Conservation (phyloP, 208 protist genomes). For the Naegleria lovaniensis region DNA sequence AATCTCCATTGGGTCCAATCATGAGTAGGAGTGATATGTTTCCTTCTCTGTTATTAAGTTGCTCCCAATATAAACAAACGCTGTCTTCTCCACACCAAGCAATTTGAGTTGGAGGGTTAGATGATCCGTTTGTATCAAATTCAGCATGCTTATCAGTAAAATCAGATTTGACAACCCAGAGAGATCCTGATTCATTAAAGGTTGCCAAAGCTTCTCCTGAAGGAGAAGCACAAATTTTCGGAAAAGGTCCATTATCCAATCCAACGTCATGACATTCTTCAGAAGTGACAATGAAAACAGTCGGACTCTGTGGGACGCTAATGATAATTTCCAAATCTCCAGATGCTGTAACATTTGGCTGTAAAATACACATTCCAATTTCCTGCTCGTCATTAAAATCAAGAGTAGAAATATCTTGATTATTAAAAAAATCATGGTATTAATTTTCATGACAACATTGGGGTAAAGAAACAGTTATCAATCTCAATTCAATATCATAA, state of each 20-base stretch:
- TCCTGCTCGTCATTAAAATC: constrained; percentile 6
- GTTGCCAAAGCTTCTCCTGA: not conserved
- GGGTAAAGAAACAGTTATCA: not conserved
- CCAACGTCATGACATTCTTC: not conserved
- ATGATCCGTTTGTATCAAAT: constrained; percentile 21
- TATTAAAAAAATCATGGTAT: no score
- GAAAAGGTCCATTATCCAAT: constrained; percentile 25
- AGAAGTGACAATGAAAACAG: not conserved
- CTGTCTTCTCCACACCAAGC: constrained; percentile 32
- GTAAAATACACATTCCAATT: constrained; percentile 12
- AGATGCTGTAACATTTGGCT: not conserved
- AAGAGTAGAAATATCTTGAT: not conserved
- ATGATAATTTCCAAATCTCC: not conserved
- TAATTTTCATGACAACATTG: not conserved
- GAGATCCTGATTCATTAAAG: not conserved
- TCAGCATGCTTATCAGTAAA: constrained; percentile 18
- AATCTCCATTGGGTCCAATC: constrained; percentile 27
- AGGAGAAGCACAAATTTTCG: not conserved
- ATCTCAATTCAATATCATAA: not conserved
- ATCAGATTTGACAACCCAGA: constrained; percentile 18
- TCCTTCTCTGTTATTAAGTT: constrained; percentile 18
- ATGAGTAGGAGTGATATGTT: constrained; percentile 15
- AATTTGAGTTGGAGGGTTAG: constrained; percentile 13
- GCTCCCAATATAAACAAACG: constrained; percentile 30
- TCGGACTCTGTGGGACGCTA: not conserved